Percentiles rank a stretch among this genome's conserved stretches.
Conservation (phyloP, 768 basidiomycete species). For the Serpula lacrymans region DNA sequence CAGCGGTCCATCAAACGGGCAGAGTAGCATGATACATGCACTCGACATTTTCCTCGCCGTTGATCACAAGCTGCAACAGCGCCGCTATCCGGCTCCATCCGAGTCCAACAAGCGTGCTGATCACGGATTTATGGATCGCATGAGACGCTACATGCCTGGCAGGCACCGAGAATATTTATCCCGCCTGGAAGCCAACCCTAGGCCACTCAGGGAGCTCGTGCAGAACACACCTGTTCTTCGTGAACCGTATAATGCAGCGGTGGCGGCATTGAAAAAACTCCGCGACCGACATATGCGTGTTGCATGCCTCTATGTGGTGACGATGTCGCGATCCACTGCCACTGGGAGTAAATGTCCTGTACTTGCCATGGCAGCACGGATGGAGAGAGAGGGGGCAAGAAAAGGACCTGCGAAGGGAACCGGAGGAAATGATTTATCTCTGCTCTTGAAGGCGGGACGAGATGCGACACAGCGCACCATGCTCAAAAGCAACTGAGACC, state of each 20-base stretch:
- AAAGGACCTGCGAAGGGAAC: constrained; percentile 72
- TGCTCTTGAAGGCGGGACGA: constrained; percentile 83
- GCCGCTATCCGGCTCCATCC: constrained; percentile 67
- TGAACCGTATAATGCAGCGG: constrained; percentile 76
- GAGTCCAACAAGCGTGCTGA: constrained; percentile 62
- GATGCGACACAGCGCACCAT: constrained; percentile 77
- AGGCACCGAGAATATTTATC: constrained; percentile 82
- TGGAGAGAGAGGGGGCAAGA: constrained; percentile 39
- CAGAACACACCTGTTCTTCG: constrained; percentile 53
- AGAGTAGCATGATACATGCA: constrained; percentile 88
- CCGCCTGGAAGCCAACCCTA: constrained; percentile 57
- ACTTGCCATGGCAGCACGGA: constrained; percentile 50
- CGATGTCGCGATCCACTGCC: constrained; percentile 67
- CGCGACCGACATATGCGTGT: constrained; percentile 88
- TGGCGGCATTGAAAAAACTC: constrained; percentile 76
- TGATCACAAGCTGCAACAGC: constrained; percentile 76
- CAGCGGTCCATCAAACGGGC: constrained; percentile 91
- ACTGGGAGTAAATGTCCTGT: constrained; percentile 48
- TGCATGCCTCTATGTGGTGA: constrained; percentile 83
- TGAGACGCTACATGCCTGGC: constrained; percentile 95
- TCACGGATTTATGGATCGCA: constrained; percentile 84
- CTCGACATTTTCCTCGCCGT: constrained; percentile 85
- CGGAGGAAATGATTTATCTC: constrained; percentile 81
- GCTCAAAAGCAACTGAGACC: too few species aligned
- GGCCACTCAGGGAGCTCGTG: constrained; percentile 62